Evolutionary conservation across 1,284 basidiomycete species (phyloP).

Genomic region (Cystobasidium sp.): DNA sequence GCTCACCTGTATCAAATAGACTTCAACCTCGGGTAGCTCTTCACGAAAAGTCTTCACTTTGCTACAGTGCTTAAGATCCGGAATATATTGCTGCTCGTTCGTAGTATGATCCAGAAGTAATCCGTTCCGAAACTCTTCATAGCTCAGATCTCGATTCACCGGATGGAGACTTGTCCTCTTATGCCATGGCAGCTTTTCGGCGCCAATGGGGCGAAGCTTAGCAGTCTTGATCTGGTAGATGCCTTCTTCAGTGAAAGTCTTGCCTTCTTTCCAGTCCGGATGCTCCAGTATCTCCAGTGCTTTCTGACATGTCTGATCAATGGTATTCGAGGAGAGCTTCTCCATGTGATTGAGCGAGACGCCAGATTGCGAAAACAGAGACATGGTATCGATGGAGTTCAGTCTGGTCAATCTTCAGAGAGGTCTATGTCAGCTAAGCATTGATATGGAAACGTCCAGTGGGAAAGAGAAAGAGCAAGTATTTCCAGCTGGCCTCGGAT

Average conservation of each 20-base stretch:
- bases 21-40: conserved; percentile 29
- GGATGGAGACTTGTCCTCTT: conserved; percentile 32
- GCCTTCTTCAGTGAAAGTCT: conserved; percentile 20
- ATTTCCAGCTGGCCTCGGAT: too few species aligned
- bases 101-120: conserved; percentile 34
- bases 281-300: conserved; percentile 22
- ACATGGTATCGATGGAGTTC: conserved; percentile 6
- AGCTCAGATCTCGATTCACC: conserved; percentile 24
- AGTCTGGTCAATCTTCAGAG: not conserved
- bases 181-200: conserved; percentile 32
- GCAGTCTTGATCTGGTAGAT: conserved; percentile 10
- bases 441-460: not conserved
- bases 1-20: conserved; percentile 33
- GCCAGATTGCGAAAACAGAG: conserved; percentile 35
- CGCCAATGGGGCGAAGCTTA: conserved; percentile 2
- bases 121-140: conserved; percentile 40
- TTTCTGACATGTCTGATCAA: conserved; percentile 25
- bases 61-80: conserved; percentile 27
- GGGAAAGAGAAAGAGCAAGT: too few species aligned
- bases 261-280: conserved; percentile 33
- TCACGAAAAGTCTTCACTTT: conserved; percentile 24
- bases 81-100: conserved; percentile 40
- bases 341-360: conserved; percentile 33
- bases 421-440: not conserved
- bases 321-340: conserved; percentile 31